Evolutionary conservation across 345 rosid species (phyloP).

Genomic region (Camelina neglecta): DNA sequence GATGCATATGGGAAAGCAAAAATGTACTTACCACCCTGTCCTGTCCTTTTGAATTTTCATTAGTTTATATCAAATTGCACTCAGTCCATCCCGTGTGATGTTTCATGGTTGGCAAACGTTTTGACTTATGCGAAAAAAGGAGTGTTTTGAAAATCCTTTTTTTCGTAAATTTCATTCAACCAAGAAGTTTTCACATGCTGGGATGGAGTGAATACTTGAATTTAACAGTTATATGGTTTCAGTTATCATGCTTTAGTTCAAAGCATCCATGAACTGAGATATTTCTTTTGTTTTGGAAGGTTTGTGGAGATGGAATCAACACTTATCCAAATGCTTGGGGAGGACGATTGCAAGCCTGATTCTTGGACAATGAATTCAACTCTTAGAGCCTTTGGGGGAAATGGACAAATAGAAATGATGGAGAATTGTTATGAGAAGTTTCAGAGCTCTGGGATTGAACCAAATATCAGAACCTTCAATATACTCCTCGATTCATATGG

Average conservation of each 20-base stretch:
- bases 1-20: slow-evolving; percentile 89
- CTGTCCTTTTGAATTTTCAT: slow-evolving; percentile 10
- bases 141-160: not conserved
- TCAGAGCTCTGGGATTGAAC: slow-evolving; percentile 87
- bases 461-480: slow-evolving; percentile 87
- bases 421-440: slow-evolving; percentile 94
- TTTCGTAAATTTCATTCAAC: no score
- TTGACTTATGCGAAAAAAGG: not conserved
- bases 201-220: slow-evolving; percentile 17
- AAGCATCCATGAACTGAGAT: not conserved
- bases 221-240: slow-evolving; percentile 18
- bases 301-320: slow-evolving; percentile 89
- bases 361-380: slow-evolving; percentile 97
- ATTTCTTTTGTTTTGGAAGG: slow-evolving; percentile 49
- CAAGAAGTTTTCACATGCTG: not conserved
- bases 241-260: slow-evolving; percentile 18
- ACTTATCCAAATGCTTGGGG: slow-evolving; percentile 75
- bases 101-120: not conserved
- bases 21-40: slow-evolving; percentile 50
- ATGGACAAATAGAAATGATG: slow-evolving; percentile 83
- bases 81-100: slow-evolving; percentile 21
- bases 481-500: slow-evolving; percentile 86
- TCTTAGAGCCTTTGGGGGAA: slow-evolving; percentile 82
- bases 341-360: slow-evolving; percentile 74
- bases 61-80: not conserved